A percentile compares a stretch with the other conserved stretches of the same genome.
Conservation (phyloP, 805 yeast genomes). For the Lipomyces mesembrius region DNA sequence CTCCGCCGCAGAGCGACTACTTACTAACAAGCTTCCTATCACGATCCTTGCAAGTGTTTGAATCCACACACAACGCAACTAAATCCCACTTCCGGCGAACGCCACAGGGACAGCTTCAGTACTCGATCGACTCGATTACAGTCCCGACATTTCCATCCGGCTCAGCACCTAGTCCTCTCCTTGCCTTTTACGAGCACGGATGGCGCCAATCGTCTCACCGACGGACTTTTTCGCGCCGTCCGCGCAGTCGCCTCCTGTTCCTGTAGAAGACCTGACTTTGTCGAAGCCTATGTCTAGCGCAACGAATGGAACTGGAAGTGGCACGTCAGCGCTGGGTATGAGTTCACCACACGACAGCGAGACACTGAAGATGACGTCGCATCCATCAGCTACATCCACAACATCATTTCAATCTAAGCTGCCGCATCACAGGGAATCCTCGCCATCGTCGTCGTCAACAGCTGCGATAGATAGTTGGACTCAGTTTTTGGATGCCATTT, state of each 20-base stretch:
- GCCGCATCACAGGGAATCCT: constrained; percentile 4
- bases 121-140: background rate
- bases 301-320: background rate
- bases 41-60: background rate
- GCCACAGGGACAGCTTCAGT: background rate
- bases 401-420: background rate
- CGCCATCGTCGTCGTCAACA: constrained; percentile 26
- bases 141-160: background rate
- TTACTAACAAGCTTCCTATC: no score
- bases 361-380: background rate
- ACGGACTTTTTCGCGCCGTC: constrained; percentile 6
- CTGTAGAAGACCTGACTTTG: background rate
- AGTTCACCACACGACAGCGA: background rate
- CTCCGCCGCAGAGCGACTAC: no score
- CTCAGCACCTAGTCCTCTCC: background rate
- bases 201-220: background rate
- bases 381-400: background rate
- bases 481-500: constrained; percentile 31
- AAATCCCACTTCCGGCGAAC: background rate
- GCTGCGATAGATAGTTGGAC: constrained; percentile 33
- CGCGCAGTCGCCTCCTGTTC: background rate
- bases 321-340: background rate
- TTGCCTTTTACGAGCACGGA: background rate
- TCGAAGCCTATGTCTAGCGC: background rate
- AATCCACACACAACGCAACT: background rate